Conservation (phyloP, 495 filamentous ascomycete genomes). For the Articulospora tetracladia region DNA sequence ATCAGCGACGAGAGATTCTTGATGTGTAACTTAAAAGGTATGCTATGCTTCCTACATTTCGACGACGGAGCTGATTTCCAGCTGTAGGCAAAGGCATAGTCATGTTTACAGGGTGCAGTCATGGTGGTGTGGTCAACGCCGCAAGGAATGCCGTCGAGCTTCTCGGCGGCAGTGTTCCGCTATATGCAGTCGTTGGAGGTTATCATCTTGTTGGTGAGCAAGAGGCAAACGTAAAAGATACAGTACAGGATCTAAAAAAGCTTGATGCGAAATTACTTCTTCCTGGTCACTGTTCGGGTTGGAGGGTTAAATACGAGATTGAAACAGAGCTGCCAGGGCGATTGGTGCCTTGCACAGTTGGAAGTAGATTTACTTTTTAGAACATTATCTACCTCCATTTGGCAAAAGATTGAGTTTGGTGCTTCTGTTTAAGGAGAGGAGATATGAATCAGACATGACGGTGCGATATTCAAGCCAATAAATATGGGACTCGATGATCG, state of each 20-base stretch:
- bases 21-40: conserved; percentile 55
- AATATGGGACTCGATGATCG: too few species aligned
- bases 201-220: conserved; percentile 54
- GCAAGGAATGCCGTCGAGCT: conserved; percentile 44
- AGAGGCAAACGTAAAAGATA: conserved; percentile 38
- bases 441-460: too few species aligned
- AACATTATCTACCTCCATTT: too few species aligned
- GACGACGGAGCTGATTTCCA: neutral
- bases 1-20: conserved; percentile 58
- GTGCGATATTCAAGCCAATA: too few species aligned
- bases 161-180: conserved; percentile 31
- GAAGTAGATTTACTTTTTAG: conserved; percentile 42
- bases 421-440: too few species aligned
- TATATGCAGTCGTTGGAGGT: conserved; percentile 57
- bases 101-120: conserved; percentile 60
- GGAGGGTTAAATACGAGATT: conserved; percentile 58
- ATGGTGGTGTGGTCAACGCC: conserved; percentile 57
- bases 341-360: conserved; percentile 54
- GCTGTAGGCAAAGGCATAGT: conserved; percentile 48
- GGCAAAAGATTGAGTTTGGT: too few species aligned
- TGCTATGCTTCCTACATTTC: neutral
- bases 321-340: conserved; percentile 52
- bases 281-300: conserved; percentile 59
- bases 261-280: conserved; percentile 51
- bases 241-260: conserved; percentile 47